Conservation (phyloP, 108 stramenopile species). For the Cyclotella sp. region DNA sequence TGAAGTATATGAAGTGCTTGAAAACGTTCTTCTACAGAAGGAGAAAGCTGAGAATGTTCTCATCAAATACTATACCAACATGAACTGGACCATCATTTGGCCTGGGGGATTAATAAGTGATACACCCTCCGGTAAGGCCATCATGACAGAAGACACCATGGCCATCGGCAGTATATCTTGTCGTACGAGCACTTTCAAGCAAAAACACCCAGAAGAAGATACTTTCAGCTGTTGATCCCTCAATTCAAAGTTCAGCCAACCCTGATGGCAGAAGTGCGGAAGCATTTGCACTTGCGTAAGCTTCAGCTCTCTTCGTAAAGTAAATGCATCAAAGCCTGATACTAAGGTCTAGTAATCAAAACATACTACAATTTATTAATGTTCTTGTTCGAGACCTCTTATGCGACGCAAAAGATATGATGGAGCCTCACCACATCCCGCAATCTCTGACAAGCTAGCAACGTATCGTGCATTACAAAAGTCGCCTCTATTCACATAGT, state of each 20-base stretch:
- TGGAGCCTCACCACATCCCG: conserved; percentile 40
- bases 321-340: too few species aligned
- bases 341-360: too few species aligned
- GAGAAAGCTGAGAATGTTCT: conserved; percentile 78
- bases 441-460: conserved; percentile 17
- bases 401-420: conserved; percentile 32
- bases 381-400: background rate
- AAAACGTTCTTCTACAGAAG: conserved; percentile 64
- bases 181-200: conserved; percentile 69
- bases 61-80: conserved; percentile 94
- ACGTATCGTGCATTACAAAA: conserved; percentile 32
- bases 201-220: conserved; percentile 74
- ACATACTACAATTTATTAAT: background rate
- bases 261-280: conserved; percentile 56
- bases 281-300: conserved; percentile 58
- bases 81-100: conserved; percentile 96
- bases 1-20: conserved; percentile 77
- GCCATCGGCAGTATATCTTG: conserved; percentile 91
- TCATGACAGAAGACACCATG: conserved; percentile 87
- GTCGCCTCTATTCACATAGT: conserved; percentile 31
- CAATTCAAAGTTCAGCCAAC: conserved; percentile 59
- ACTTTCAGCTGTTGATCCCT: conserved; percentile 78
- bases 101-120: conserved; percentile 90
- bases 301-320: too few species aligned
- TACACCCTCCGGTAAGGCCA: conserved; percentile 78